phyloP scores from a whole-genome alignment of 441 rosid genomes.

The Gossypium davidsonii region DNA sequence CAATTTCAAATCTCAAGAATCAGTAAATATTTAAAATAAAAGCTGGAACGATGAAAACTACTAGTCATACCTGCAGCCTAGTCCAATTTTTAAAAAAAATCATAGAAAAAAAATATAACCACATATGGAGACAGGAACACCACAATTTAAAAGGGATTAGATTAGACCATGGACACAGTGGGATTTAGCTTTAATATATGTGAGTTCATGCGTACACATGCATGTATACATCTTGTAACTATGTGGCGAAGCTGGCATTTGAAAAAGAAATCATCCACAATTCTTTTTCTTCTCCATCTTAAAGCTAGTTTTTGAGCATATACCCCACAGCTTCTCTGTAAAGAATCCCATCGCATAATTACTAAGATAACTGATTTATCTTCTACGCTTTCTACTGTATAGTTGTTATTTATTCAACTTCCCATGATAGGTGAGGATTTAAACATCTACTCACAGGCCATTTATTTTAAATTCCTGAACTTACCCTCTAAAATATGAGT shows the following conservation, averaged over 20 bases:
- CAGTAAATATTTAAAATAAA: slow-evolving; percentile 15
- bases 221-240: not conserved
- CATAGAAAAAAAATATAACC: not conserved
- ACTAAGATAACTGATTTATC: not conserved
- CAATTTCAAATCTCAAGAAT: slow-evolving; percentile 18
- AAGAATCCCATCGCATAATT: not conserved
- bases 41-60: not conserved
- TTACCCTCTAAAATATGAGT: not conserved
- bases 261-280: not conserved
- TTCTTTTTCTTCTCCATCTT: not conserved
- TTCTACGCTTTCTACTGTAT: not conserved
- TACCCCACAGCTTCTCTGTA: not conserved
- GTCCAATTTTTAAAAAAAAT: not conserved
- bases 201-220: not conserved
- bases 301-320: not conserved
- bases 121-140: not conserved
- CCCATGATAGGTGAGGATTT: not conserved
- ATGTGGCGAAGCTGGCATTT: not conserved
- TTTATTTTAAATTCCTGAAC: not conserved
- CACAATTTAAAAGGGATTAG: not conserved
- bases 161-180: not conserved
- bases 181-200: not conserved
- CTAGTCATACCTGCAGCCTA: not conserved
- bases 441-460: not conserved
- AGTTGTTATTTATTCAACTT: not conserved